These are phyloP conservation scores for Talaromyces atroroseus DNA, from an alignment of 2,329 filamentous ascomycete genomes.

Conservation along the genomic window DNA sequence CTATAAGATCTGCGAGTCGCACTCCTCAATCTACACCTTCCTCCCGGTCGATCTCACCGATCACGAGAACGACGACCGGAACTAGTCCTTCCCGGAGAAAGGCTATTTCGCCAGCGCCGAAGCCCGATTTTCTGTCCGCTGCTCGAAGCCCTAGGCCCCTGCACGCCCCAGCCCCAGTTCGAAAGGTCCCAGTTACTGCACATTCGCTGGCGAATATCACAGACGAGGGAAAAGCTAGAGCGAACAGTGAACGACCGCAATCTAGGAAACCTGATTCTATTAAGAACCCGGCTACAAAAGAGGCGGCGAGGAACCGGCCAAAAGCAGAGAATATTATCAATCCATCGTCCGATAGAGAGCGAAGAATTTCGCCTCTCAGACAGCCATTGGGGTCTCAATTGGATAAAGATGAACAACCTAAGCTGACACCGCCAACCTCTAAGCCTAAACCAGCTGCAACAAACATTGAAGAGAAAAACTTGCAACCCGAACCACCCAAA, in stretches of 20 bases:
- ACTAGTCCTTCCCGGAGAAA: background rate
- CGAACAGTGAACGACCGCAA: background rate
- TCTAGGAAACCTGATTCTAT: background rate
- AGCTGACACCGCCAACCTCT: background rate
- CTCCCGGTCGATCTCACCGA: constrained; percentile 8
- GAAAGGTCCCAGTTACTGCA: constrained; percentile 6
- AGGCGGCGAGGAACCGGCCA: background rate
- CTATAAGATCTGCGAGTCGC: constrained; percentile 21
- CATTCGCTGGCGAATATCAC: constrained; percentile 11
- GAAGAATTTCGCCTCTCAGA: background rate
- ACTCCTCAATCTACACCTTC: constrained; percentile 8
- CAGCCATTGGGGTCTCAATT: background rate
- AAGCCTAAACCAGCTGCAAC: constrained; percentile 3
- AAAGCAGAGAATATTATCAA: background rate
- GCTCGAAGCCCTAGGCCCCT: constrained; percentile 17
- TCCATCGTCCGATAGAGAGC: background rate
- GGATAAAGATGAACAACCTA: constrained; percentile 6
- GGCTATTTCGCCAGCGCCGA: constrained; percentile 8
- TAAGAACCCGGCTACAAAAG: background rate
- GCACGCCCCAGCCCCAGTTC: constrained; percentile 23
- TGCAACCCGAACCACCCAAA: background rate
- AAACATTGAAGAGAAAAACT: background rate
- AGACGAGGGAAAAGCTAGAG: background rate
- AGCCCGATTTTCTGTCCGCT: constrained; percentile 13
- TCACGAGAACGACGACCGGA: constrained; percentile 1